Evolutionary conservation across 768 basidiomycete genomes (phyloP).

Genomic region (Naganishia antarctica): DNA sequence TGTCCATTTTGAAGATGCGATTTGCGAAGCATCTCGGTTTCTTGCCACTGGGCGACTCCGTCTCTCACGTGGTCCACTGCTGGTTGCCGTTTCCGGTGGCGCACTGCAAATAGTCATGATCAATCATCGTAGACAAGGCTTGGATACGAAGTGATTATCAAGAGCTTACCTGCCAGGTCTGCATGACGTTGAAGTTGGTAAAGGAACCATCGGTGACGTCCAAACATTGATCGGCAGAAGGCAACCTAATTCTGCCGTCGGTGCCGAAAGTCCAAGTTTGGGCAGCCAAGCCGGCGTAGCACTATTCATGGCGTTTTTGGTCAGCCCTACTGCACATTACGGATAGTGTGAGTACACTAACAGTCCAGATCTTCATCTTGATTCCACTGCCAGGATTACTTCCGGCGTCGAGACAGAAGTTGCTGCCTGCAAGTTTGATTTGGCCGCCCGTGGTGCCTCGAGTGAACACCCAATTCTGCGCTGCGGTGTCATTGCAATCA

Average conservation of each 20-base stretch:
- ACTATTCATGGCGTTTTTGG: conserved; percentile 5
- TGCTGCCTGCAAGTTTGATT: conserved; percentile 33
- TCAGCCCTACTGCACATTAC: neutral
- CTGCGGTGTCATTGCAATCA: conserved; percentile 33
- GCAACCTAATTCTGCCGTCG: conserved; percentile 5
- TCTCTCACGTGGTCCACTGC: conserved; percentile 7
- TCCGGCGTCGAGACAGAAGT: conserved; percentile 40
- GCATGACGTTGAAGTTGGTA: conserved; percentile 20
- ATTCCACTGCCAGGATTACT: conserved; percentile 31
- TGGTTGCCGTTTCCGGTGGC: conserved; percentile 14
- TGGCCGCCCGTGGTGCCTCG: conserved; percentile 31
- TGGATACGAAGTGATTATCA: too few species aligned
- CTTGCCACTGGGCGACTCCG: too few species aligned
- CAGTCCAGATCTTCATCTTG: conserved; percentile 37
- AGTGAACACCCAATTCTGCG: conserved; percentile 33
- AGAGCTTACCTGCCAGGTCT: conserved; percentile 17
- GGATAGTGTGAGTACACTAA: neutral
- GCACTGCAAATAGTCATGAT: neutral
- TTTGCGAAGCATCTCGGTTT: too few species aligned
- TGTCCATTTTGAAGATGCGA: too few species aligned
- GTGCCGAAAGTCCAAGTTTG: conserved; percentile 34
- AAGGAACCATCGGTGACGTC: conserved; percentile 14
- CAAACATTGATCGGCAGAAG: conserved; percentile 12
- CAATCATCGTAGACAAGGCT: neutral
- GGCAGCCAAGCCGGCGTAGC: conserved; percentile 32